These are phyloP conservation scores for Apostasia ramifera DNA, from an alignment of 106 monocot species.

Conservation along the genomic window DNA sequence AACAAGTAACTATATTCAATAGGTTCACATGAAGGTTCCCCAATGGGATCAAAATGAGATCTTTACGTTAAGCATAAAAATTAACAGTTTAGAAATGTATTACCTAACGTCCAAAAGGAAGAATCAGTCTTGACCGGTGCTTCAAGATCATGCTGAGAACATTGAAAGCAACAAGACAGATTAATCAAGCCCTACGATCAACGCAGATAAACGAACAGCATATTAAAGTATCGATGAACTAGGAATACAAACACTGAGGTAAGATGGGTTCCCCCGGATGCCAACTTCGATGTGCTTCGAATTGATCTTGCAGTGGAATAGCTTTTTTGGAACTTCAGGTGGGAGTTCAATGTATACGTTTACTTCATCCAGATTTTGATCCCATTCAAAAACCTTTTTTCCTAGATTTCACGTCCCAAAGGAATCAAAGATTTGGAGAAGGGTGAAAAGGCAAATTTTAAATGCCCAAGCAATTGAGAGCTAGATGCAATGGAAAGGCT, in stretches of 20 bases:
- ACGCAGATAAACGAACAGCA: not conserved
- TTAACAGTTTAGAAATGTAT: not conserved
- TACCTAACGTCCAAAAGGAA: constrained; percentile 95
- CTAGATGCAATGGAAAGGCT: not conserved
- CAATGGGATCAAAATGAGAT: too few species aligned
- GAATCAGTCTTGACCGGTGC: constrained; percentile 83
- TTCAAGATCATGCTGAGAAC: constrained; percentile 65
- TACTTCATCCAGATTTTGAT: constrained; percentile 70
- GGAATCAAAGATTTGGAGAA: not conserved
- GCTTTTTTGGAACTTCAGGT: constrained; percentile 55
- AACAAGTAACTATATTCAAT: too few species aligned
- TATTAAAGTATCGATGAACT: not conserved
- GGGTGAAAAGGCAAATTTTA: not conserved
- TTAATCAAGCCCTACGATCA: not conserved
- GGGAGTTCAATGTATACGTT: constrained; percentile 72
- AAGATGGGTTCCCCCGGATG: constrained; percentile 81
- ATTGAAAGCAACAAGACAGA: not conserved
- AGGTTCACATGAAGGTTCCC: too few species aligned
- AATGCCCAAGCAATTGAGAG: not conserved
- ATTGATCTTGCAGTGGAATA: constrained; percentile 72
- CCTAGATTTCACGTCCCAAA: constrained; percentile 17
- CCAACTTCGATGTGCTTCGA: constrained; percentile 74
- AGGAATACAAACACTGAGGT: constrained; percentile 53
- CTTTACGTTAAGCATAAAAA: too few species aligned
- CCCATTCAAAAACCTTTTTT: constrained; percentile 85